These are phyloP conservation scores for Davidsoniella virescens DNA, from an alignment of 2,329 filamentous ascomycete genomes.

Conservation along the genomic window DNA sequence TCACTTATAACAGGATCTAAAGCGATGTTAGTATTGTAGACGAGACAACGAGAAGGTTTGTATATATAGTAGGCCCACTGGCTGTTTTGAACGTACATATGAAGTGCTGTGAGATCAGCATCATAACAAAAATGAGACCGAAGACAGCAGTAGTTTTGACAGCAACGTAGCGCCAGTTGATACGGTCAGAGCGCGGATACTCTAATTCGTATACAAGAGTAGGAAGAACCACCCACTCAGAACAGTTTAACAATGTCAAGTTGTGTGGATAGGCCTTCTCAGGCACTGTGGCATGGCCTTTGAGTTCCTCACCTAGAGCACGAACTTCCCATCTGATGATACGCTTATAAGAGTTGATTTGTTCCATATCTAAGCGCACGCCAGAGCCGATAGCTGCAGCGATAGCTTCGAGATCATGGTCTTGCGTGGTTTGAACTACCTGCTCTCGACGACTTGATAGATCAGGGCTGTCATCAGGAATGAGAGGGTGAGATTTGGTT, in stretches of 20 bases:
- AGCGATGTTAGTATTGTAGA: conserved; percentile 12
- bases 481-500: conserved; percentile 13
- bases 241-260: conserved; percentile 46
- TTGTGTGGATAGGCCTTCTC: conserved; percentile 50
- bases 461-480: not conserved
- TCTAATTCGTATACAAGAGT: conserved; percentile 67
- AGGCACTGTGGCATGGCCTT: conserved; percentile 38
- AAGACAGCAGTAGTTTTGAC: conserved; percentile 57
- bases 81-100: conserved; percentile 32
- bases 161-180: conserved; percentile 58
- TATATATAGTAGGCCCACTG: not conserved
- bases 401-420: conserved; percentile 36
- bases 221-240: conserved; percentile 58
- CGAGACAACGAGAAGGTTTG: not conserved
- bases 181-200: conserved; percentile 51
- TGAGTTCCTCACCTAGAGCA: conserved; percentile 46
- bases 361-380: conserved; percentile 41
- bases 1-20: conserved; percentile 53
- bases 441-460: conserved; percentile 21
- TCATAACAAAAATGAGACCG: conserved; percentile 63
- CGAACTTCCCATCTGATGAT: conserved; percentile 53
- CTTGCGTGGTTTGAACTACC: conserved; percentile 42
- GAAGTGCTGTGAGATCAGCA: conserved; percentile 58
- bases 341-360: conserved; percentile 46
- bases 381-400: conserved; percentile 23